These are phyloP conservation scores for Xylaria bambusicola DNA, from an alignment of 495 filamentous ascomycete genomes.

Conservation along the genomic window DNA sequence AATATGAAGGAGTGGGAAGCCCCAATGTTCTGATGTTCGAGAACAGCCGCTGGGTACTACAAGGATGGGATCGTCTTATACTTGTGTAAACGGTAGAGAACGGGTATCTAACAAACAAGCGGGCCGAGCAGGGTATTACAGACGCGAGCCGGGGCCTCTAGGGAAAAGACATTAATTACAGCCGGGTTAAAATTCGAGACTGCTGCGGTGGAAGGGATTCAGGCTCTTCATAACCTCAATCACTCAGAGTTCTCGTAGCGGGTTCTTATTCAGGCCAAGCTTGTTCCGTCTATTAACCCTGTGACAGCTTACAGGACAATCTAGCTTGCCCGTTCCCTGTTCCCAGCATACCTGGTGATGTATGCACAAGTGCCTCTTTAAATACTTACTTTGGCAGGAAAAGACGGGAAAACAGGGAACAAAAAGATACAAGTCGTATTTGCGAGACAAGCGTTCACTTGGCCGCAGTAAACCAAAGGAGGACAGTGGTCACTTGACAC, in stretches of 20 bases:
- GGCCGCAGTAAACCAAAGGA: conserved; percentile 7
- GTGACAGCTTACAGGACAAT: not conserved
- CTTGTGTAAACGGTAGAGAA: not conserved
- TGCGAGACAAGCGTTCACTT: conserved; percentile 7
- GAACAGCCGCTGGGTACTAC: not conserved
- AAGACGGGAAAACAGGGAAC: not conserved
- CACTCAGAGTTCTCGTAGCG: not conserved
- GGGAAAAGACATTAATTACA: conserved; percentile 5
- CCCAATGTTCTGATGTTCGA: not conserved
- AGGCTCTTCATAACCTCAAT: not conserved
- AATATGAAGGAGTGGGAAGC: conserved; percentile 2
- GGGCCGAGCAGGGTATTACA: not conserved
- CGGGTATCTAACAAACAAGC: not conserved
- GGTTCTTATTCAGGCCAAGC: conserved; percentile 6
- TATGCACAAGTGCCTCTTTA: not conserved
- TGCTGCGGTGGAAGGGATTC: not conserved
- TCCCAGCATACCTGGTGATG: not conserved
- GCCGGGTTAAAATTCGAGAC: not conserved
- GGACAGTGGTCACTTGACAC: conserved; percentile 20
- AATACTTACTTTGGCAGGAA: too few species aligned
- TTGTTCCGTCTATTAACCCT: too few species aligned
- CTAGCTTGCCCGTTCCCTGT: not conserved
- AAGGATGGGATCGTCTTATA: conserved; percentile 6
- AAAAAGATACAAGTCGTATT: conserved; percentile 1
- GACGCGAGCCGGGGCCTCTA: not conserved